Evolutionary conservation across 306 rosid genomes (phyloP).

Genomic region (Dryas octopetala): DNA sequence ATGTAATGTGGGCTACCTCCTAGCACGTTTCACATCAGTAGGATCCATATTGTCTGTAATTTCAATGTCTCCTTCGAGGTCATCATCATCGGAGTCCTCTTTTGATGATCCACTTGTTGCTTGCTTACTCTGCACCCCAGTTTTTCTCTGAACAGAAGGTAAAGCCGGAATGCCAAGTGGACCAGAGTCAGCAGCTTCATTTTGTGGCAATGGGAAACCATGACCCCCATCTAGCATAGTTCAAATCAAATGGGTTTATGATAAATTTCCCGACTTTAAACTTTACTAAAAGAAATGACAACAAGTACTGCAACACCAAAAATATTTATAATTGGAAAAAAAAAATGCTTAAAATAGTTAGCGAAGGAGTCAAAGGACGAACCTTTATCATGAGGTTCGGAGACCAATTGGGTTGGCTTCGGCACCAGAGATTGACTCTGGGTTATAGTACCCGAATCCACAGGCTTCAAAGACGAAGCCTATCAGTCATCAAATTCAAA

Average conservation of each 20-base stretch:
- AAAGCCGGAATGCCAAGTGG: constrained; percentile 37
- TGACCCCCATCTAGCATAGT: constrained; percentile 28
- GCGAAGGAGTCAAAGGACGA: background rate
- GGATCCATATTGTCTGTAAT: constrained; percentile 50
- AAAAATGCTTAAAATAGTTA: background rate
- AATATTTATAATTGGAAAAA: background rate
- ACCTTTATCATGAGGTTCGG: constrained; percentile 33
- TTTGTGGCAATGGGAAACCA: constrained; percentile 28
- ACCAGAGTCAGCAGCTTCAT: constrained; percentile 35
- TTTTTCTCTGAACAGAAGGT: constrained; percentile 40
- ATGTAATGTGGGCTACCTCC: constrained; percentile 37
- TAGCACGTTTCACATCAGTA: constrained; percentile 52
- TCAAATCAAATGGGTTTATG: background rate
- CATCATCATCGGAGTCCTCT: constrained; percentile 62
- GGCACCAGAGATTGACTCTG: constrained; percentile 20
- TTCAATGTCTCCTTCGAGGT: constrained; percentile 54
- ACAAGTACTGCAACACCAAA: background rate
- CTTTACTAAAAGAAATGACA: background rate
- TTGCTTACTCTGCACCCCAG: constrained; percentile 34
- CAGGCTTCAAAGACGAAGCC: constrained; percentile 42
- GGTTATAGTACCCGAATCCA: constrained; percentile 25
- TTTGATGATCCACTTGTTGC: constrained; percentile 60
- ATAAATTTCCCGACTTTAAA: background rate
- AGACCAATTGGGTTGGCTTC: constrained; percentile 34
- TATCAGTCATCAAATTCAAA: constrained; percentile 26